A percentile compares a stretch with the other conserved stretches of the same genome.
Evolutionary conservation across 2,329 filamentous ascomycete genomes (phyloP).

Genomic region (Aspergillus clavatus): DNA sequence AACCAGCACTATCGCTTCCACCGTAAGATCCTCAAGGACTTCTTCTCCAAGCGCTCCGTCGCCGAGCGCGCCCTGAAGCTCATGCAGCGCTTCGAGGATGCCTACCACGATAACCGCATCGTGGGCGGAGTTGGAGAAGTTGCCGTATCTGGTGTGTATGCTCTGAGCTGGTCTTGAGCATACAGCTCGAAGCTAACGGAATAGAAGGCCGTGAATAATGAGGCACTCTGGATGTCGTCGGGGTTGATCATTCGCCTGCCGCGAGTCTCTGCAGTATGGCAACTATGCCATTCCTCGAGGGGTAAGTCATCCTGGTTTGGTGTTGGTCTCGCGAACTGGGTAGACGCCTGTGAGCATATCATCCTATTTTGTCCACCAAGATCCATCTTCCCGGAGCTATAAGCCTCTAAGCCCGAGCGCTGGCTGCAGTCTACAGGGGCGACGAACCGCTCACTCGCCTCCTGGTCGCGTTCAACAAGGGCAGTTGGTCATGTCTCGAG

Average conservation of each 20-base stretch:
- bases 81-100: not conserved
- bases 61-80: not conserved
- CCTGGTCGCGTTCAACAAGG: not conserved
- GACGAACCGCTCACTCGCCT: not conserved
- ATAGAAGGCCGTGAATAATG: too few species aligned
- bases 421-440: not conserved
- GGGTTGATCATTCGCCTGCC: too few species aligned
- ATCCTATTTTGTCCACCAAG: not conserved
- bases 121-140: too few species aligned
- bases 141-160: too few species aligned
- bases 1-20: slow-evolving; percentile 9
- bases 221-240: too few species aligned
- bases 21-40: slow-evolving; percentile 5
- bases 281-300: too few species aligned
- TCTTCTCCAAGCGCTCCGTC: slow-evolving; percentile 9
- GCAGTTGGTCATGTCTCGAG: not conserved
- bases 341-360: not conserved
- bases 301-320: too few species aligned
- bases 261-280: too few species aligned
- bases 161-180: too few species aligned
- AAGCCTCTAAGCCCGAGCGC: not conserved
- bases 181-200: too few species aligned
- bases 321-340: too few species aligned
- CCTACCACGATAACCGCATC: too few species aligned
- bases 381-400: not conserved